Evolutionary conservation across 2,329 filamentous ascomycete genomes (phyloP), one percentile per base, ranked within the genome.

Genomic region (Cladorrhinum sp.): DNA sequence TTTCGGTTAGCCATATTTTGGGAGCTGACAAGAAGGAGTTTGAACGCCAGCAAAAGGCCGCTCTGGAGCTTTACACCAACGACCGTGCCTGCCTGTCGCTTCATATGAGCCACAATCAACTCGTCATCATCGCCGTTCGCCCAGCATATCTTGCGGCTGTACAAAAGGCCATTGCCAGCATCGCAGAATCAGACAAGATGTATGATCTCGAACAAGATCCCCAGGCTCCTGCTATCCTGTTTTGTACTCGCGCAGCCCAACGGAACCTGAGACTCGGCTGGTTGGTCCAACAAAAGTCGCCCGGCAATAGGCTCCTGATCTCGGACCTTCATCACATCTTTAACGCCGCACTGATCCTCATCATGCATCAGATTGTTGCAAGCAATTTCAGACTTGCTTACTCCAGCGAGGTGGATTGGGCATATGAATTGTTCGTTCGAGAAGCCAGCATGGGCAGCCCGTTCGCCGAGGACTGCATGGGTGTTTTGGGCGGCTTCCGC

Each of bases 71-170:
- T 1, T 61, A 73, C 33, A 75, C 73, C 62, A 69, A 68, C 23
- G 79, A 82, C 62, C 75, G 79, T 20, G 74, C 77, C 6, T 71
- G 73, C 57, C 79, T 75, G 67, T 69, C 76, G 48, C 68, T 83
- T 49, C 80, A 83, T 62, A 81, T 83, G 80, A 70, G 72, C 57
- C 76, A 79, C 66, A 81, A 82, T 62, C 75, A 77, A 76, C 75
- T 82, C 16, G 63, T 80, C n/a, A 77, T 83, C 52, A 71, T 82
- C 14, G 73, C 79, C 10, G 73, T 80, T 26, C 77, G 80, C 0
- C 80, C 81, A 2, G 72, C 79, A 16, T 78, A 82, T 65, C 76
- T 82, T 50, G 71, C 75, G 6, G 75, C 78, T 1, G 78, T 81
- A 24, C 80, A 80, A 66, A 79, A 75, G 59, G 74, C 75, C 10